Percentiles rank a stretch among this genome's conserved stretches.
phyloP scores from a whole-genome alignment of 306 rosid genomes.

The Dryas octopetala region DNA sequence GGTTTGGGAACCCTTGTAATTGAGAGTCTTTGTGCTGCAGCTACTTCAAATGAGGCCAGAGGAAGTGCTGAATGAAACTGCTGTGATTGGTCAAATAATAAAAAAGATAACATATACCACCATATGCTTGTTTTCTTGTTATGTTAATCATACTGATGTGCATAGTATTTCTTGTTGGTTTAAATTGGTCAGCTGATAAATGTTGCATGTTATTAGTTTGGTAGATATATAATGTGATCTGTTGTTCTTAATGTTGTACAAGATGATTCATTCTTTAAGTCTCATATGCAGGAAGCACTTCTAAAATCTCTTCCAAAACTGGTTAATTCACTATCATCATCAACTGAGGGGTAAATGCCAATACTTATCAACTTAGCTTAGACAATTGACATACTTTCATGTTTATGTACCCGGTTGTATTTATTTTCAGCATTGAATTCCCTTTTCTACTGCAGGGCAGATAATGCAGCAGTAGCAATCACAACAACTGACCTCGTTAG shows the following conservation, averaged over 20 bases:
- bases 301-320: slow-evolving; percentile 70
- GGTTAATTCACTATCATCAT: slow-evolving; percentile 61
- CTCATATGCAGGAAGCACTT: slow-evolving; percentile 68
- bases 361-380: slow-evolving; percentile 3
- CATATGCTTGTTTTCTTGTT: slow-evolving; percentile 8
- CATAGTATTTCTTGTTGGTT: neutral
- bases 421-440: neutral
- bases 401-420: neutral
- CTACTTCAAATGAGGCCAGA: slow-evolving; percentile 65
- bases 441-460: slow-evolving; percentile 59
- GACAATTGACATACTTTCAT: neutral
- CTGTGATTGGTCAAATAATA: slow-evolving; percentile 88
- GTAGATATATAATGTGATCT: slow-evolving; percentile 5
- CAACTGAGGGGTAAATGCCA: slow-evolving; percentile 61
- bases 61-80: slow-evolving; percentile 82
- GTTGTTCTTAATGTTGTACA: slow-evolving; percentile 10
- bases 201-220: slow-evolving; percentile 5
- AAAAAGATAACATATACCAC: slow-evolving; percentile 57
- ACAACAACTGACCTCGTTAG: slow-evolving; percentile 94
- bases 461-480: slow-evolving; percentile 90
- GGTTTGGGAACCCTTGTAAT: neutral
- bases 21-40: slow-evolving; percentile 35
- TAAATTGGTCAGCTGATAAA: slow-evolving; percentile 12
- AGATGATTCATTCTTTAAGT: slow-evolving; percentile 14
- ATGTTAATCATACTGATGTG: slow-evolving; percentile 16